Percentiles rank a stretch among this genome's conserved stretches.
Evolutionary conservation across 192 early-diverging fungal genomes (phyloP).

Genomic region (Linnemannia hyalina): DNA sequence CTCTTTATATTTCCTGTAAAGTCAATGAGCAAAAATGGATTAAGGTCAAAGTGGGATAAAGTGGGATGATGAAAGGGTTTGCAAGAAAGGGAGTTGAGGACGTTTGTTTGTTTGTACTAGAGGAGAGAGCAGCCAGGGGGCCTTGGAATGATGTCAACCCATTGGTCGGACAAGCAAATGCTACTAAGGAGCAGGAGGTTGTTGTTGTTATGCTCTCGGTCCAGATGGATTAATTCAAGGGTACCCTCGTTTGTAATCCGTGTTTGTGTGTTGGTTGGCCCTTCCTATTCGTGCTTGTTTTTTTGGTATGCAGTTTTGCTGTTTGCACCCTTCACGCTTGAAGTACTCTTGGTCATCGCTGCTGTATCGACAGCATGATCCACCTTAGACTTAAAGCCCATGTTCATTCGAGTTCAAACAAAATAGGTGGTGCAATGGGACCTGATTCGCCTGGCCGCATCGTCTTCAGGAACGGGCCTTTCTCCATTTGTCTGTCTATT

Average conservation of each 20-base stretch:
- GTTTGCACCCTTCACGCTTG: background rate
- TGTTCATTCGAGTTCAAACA: no score
- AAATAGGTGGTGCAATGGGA: background rate
- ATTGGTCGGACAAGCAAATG: no score
- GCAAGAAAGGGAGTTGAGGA: background rate
- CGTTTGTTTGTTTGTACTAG: no score
- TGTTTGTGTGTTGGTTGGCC: no score
- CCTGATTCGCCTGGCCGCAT: background rate
- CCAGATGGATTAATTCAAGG: no score
- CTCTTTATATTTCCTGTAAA: background rate
- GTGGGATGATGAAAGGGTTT: background rate
- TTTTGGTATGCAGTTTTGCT: background rate
- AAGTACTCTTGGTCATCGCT: background rate
- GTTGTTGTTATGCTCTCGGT: no score
- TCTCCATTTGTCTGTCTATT: background rate
- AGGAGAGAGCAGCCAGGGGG: no score
- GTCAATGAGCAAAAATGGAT: background rate
- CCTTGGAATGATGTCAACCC: no score
- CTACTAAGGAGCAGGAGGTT: no score
- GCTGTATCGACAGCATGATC: no score
- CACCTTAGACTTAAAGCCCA: background rate
- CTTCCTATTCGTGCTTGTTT: no score
- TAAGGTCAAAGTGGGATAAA: background rate
- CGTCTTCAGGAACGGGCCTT: background rate
- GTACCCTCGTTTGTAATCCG: no score